phyloP scores from a whole-genome alignment of 2,329 filamentous ascomycete species.

The Alternaria arborescens region DNA sequence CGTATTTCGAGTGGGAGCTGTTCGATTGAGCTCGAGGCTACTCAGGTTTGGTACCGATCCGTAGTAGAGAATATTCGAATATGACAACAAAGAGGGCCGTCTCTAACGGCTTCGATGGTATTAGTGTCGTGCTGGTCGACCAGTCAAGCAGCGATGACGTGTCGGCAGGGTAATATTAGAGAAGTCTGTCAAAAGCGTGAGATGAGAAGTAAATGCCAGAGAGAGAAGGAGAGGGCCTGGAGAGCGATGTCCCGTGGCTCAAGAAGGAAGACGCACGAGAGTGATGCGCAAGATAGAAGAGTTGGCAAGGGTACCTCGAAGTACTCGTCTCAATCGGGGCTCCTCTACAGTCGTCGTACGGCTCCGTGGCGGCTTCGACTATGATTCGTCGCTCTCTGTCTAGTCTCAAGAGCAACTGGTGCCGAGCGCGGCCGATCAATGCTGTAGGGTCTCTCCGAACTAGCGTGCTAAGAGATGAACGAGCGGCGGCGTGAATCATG shows the following conservation, averaged over 20 bases:
- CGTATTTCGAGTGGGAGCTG: neutral
- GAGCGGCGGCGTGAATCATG: conserved; percentile 36
- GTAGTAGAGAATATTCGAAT: conserved; percentile 22
- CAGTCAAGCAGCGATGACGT: conserved; percentile 20
- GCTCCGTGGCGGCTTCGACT: conserved; percentile 27
- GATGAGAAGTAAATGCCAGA: conserved; percentile 20
- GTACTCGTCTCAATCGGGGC: conserved; percentile 26
- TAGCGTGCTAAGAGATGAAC: conserved; percentile 35
- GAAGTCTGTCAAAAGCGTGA: conserved; percentile 13
- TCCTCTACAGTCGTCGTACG: conserved; percentile 42
- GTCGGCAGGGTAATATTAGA: conserved; percentile 7
- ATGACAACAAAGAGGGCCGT: conserved; percentile 27
- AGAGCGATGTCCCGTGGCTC: conserved; percentile 19
- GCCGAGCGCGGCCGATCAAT: conserved; percentile 38
- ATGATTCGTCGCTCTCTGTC: conserved; percentile 30
- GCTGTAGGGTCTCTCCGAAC: conserved; percentile 38
- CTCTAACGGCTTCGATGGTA: conserved; percentile 15
- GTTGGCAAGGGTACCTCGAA: conserved; percentile 26
- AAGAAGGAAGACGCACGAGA: conserved; percentile 20
- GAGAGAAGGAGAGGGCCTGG: conserved; percentile 11
- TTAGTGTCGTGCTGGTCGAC: conserved; percentile 25
- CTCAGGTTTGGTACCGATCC: conserved; percentile 25
- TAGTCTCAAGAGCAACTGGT: conserved; percentile 42
- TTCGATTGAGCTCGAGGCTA: neutral
- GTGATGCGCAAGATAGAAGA: conserved; percentile 25